Evolutionary conservation across 148 eudicot genomes (phyloP).

Genomic region (Silene uniflora): DNA sequence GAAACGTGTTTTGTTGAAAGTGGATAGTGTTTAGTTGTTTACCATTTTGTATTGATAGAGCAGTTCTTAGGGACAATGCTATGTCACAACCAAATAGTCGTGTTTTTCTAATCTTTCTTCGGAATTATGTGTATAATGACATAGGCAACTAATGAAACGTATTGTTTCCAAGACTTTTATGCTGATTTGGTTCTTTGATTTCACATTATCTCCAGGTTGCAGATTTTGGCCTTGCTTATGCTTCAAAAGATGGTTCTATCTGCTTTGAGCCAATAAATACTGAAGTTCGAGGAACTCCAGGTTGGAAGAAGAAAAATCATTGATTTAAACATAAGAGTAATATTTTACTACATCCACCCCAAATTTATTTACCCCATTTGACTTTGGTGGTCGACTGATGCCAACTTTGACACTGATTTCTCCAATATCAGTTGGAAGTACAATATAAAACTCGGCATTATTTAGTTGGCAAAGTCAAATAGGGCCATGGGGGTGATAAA

Average conservation of each 20-base stretch:
- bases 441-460: no score
- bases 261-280: conserved; percentile 89
- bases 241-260: conserved; percentile 83
- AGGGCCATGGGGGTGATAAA: not conserved
- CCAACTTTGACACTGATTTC: not conserved
- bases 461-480: not conserved
- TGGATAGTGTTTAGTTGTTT: not conserved
- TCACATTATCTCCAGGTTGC: conserved; percentile 59
- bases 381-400: not conserved
- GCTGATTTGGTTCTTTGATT: not conserved
- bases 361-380: not conserved
- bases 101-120: not conserved
- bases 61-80: not conserved
- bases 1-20: not conserved
- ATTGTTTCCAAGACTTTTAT: not conserved
- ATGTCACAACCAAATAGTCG: not conserved
- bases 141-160: not conserved
- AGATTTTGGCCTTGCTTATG: conserved; percentile 94
- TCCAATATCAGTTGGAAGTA: not conserved
- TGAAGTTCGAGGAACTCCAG: conserved; percentile 94
- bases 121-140: not conserved
- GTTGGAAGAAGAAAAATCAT: conserved; percentile 30
- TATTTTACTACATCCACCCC: not conserved
- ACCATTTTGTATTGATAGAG: not conserved
- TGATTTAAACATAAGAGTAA: not conserved